A percentile compares a stretch with the other conserved stretches of the same genome.
These are phyloP conservation scores for Xylaria sp. DNA, from an alignment of 2,329 filamentous ascomycete genomes.

Conservation along the genomic window DNA sequence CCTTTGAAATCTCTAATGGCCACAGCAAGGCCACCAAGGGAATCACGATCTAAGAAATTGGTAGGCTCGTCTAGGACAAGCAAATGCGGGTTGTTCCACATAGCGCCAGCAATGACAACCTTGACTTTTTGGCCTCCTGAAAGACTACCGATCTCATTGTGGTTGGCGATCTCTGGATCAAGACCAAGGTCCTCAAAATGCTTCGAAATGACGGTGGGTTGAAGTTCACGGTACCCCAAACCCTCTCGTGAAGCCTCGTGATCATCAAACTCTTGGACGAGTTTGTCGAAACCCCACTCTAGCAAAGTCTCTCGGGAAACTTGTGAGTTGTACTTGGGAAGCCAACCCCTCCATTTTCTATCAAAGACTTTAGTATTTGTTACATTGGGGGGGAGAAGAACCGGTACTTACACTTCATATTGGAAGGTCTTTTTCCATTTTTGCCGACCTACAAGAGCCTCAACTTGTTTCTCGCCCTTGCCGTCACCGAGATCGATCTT, in stretches of 20 bases:
- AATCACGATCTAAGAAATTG: conserved; percentile 98
- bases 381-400: background rate
- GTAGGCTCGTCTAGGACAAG: conserved; percentile 98
- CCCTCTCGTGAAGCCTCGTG: conserved; percentile 98
- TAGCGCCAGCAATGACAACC: conserved; percentile 92
- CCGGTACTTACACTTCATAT: conserved; percentile 78
- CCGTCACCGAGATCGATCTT: conserved; percentile 84
- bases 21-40: conserved; percentile 92
- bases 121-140: conserved; percentile 99
- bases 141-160: conserved; percentile 95
- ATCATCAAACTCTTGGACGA: conserved; percentile 97
- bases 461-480: conserved; percentile 76
- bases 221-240: conserved; percentile 91
- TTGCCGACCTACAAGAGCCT: conserved; percentile 90
- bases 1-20: conserved; percentile 98
- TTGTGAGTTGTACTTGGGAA: conserved; percentile 92
- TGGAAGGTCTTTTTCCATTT: conserved; percentile 99
- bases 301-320: conserved; percentile 90
- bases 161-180: conserved; percentile 97
- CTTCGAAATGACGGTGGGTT: conserved; percentile 93
- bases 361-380: conserved; percentile 38
- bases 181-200: conserved; percentile 97
- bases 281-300: conserved; percentile 86
- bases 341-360: conserved; percentile 84
- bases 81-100: conserved; percentile 99